A percentile compares a stretch with the other conserved stretches of the same genome.
Conservation (phyloP, 805 yeast genomes). For the Zygosaccharomyces gambellarensis region DNA sequence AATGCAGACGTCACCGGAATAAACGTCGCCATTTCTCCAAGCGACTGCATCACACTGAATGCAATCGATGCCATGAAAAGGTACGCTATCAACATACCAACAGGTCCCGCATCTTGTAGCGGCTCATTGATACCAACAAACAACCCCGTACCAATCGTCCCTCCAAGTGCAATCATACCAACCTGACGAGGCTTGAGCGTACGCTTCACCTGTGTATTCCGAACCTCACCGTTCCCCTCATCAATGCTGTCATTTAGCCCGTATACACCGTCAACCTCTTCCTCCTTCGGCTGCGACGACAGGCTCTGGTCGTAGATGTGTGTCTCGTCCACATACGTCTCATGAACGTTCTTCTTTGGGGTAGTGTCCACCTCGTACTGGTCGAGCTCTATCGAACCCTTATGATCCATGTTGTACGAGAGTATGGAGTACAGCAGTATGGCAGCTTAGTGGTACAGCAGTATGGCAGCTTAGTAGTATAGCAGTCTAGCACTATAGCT, state of each 20-base stretch:
- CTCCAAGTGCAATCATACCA: conserved; percentile 74
- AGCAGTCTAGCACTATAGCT: too few relatives aligned
- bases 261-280: conserved; percentile 1
- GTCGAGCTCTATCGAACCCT: not conserved
- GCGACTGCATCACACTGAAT: conserved; percentile 60
- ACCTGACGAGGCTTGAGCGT: conserved; percentile 62
- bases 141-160: conserved; percentile 75
- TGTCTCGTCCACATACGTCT: not conserved
- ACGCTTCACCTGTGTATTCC: conserved; percentile 48
- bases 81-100: conserved; percentile 58
- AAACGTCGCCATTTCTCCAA: conserved; percentile 79
- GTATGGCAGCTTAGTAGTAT: too few relatives aligned
- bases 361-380: not conserved
- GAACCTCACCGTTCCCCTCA: conserved; percentile 25
- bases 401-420: not conserved
- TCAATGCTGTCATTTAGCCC: conserved; percentile 10
- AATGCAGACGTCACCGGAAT: conserved; percentile 65
- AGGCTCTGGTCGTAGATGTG: conserved; percentile 1
- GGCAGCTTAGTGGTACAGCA: too few relatives aligned
- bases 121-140: conserved; percentile 62
- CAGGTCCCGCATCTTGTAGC: conserved; percentile 60
- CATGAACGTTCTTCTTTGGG: not conserved
- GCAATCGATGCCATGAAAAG: conserved; percentile 62
- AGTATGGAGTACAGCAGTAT: too few relatives aligned
- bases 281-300: not conserved